Percentiles rank a stretch among this genome's conserved stretches.
Conservation (phyloP, 306 rosid genomes). For the Abrus pulchellus region DNA sequence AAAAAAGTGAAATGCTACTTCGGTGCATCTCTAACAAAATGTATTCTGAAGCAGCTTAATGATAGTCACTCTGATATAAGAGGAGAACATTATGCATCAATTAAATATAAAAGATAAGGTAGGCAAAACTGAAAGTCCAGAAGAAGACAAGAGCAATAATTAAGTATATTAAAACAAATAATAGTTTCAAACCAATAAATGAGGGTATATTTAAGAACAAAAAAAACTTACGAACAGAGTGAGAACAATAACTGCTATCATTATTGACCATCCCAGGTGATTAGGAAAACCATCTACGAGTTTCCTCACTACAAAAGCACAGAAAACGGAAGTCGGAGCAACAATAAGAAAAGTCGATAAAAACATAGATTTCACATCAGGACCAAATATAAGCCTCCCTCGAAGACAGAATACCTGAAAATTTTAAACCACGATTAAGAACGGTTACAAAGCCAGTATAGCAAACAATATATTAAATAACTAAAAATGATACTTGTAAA, state of each 20-base stretch:
- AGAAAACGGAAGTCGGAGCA: constrained; percentile 78
- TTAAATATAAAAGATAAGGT: not conserved
- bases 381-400: constrained; percentile 95
- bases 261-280: constrained; percentile 70
- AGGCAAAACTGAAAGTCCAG: not conserved
- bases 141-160: not conserved
- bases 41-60: too few relatives aligned
- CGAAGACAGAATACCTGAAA: constrained; percentile 82
- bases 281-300: constrained; percentile 67
- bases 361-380: constrained; percentile 82
- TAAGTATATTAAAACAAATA: not conserved
- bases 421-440: not conserved
- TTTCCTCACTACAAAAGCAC: constrained; percentile 75
- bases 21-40: too few relatives aligned
- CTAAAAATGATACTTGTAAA: not conserved
- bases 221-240: constrained; percentile 72
- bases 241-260: constrained; percentile 63
- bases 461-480: not conserved
- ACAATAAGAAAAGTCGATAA: constrained; percentile 73
- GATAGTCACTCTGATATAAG: too few relatives aligned
- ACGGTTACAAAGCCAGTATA: not conserved
- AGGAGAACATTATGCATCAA: constrained; percentile 1
- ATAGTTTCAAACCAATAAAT: not conserved
- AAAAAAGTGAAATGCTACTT: too few relatives aligned
- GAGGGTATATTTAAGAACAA: not conserved